These are phyloP conservation scores for Leccinum incarnatum DNA, from an alignment of 768 basidiomycete species.

Conservation along the genomic window DNA sequence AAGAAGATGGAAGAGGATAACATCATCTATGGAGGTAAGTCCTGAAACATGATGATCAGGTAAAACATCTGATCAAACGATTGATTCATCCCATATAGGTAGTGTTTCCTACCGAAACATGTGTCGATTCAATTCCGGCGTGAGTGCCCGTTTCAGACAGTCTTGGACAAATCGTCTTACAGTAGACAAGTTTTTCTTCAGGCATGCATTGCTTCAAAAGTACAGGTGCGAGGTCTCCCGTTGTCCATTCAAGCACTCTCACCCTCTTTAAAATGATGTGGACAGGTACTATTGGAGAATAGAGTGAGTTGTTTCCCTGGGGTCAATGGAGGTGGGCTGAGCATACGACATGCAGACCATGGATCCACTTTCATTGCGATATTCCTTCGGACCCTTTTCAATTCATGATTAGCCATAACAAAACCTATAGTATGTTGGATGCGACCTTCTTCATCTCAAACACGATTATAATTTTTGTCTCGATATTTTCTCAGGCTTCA, in stretches of 20 bases:
- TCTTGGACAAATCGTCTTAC: background rate
- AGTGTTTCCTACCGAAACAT: constrained; percentile 57
- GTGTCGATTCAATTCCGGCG: constrained; percentile 75
- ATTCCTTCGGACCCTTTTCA: constrained; percentile 48
- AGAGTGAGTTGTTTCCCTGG: constrained; percentile 22
- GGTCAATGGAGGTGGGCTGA: constrained; percentile 36
- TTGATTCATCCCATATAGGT: background rate
- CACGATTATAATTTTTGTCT: background rate
- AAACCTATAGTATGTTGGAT: constrained; percentile 44
- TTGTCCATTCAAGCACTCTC: background rate
- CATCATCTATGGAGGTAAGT: constrained; percentile 50
- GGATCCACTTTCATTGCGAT: constrained; percentile 55
- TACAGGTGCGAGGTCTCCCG: constrained; percentile 24
- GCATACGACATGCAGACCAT: constrained; percentile 35
- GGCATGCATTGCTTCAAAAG: constrained; percentile 27
- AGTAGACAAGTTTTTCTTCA: constrained; percentile 48
- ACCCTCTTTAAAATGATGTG: background rate
- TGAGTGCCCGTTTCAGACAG: constrained; percentile 28
- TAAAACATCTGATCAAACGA: background rate
- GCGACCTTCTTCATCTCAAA: background rate
- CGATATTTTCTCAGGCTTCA: constrained; percentile 44
- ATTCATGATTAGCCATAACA: constrained; percentile 54
- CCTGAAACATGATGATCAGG: background rate
- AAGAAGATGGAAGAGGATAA: constrained; percentile 48
- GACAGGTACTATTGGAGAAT: constrained; percentile 31